phyloP scores from a whole-genome alignment of 2,329 filamentous ascomycete species.

The Ophiostoma australiae region DNA sequence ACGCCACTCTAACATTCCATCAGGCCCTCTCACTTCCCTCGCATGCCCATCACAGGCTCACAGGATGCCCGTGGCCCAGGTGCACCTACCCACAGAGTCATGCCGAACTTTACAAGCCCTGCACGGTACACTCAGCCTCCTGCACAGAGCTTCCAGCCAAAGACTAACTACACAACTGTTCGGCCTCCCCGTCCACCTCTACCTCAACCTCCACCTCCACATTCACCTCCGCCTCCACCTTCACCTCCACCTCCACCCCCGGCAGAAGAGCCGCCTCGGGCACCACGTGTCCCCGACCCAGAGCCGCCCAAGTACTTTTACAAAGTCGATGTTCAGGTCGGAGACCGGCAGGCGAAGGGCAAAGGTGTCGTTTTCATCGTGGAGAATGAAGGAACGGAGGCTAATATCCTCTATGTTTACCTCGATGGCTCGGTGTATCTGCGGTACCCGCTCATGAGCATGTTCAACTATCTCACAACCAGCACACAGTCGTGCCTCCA shows the following conservation, averaged over 20 bases:
- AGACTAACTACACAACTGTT: background rate
- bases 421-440: conserved; percentile 25
- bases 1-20: background rate
- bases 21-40: background rate
- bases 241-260: background rate
- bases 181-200: background rate
- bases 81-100: background rate
- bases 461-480: conserved; percentile 27
- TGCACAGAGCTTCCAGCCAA: background rate
- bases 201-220: background rate
- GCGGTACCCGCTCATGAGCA: conserved; percentile 25
- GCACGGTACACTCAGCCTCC: background rate
- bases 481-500: conserved; percentile 23
- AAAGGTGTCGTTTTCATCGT: conserved; percentile 22
- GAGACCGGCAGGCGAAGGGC: conserved; percentile 23
- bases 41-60: background rate
- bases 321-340: conserved; percentile 23
- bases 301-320: conserved; percentile 16
- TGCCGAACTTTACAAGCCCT: background rate
- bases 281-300: background rate
- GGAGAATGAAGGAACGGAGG: conserved; percentile 5
- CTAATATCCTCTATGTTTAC: conserved; percentile 22
- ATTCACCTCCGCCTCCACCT: background rate
- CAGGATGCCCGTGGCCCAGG: background rate
- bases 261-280: background rate